These are phyloP conservation scores for Talaromyces sp. DNA, from an alignment of 2,329 filamentous ascomycete species.

Conservation along the genomic window DNA sequence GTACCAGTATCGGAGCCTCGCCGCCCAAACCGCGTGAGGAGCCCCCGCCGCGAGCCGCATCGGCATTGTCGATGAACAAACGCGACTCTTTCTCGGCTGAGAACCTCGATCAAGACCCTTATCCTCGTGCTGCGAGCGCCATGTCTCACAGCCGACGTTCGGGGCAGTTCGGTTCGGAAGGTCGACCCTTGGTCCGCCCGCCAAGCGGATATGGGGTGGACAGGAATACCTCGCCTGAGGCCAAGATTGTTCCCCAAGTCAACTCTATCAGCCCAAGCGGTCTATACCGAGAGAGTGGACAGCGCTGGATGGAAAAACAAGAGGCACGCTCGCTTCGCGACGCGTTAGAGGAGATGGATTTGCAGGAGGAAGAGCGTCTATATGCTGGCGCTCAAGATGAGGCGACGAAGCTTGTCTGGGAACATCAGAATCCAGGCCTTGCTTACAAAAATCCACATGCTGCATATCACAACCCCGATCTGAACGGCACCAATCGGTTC, in stretches of 20 bases:
- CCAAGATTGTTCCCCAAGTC: constrained; percentile 25
- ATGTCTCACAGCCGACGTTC: constrained; percentile 35
- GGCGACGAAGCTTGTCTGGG: constrained; percentile 61
- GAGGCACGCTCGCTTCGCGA: constrained; percentile 53
- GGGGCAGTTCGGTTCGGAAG: constrained; percentile 20
- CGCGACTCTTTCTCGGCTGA: constrained; percentile 17
- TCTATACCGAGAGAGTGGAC: constrained; percentile 51
- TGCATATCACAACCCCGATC: constrained; percentile 43
- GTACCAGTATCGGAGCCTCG: constrained; percentile 12
- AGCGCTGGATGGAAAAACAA: constrained; percentile 54
- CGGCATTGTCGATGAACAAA: constrained; percentile 37
- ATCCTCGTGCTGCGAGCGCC: constrained; percentile 36
- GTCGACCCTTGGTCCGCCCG: constrained; percentile 37
- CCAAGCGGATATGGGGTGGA: constrained; percentile 26
- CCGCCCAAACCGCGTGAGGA: constrained; percentile 21
- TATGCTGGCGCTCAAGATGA: constrained; percentile 58
- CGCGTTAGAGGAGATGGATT: constrained; percentile 56
- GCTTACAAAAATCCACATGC: constrained; percentile 46
- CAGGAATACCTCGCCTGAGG: constrained; percentile 34
- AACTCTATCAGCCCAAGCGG: constrained; percentile 38
- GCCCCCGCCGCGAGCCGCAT: constrained; percentile 38
- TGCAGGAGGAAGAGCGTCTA: constrained; percentile 51
- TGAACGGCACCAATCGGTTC: constrained; percentile 27
- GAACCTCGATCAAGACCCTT: constrained; percentile 18
- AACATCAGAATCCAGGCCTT: constrained; percentile 53